phyloP scores from a whole-genome alignment of 495 filamentous ascomycete genomes.

The Neurospora sp. region DNA sequence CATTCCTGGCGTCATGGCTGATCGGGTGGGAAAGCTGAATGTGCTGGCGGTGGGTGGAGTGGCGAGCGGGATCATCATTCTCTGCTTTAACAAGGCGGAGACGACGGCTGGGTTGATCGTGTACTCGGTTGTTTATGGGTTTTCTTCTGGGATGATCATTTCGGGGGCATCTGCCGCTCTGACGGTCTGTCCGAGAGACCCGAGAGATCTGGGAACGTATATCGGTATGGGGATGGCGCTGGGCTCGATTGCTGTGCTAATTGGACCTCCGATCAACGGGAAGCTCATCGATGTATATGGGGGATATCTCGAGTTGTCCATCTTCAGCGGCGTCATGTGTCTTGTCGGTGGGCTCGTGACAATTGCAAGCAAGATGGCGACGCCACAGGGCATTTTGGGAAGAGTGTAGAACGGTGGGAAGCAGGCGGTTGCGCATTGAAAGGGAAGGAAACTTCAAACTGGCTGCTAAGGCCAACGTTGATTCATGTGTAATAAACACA shows the following conservation, averaged over 20 bases:
- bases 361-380: slow-evolving; percentile 20
- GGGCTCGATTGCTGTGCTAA: slow-evolving; percentile 31
- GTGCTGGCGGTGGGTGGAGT: slow-evolving; percentile 25
- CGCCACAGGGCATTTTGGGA: slow-evolving; percentile 21
- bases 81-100: slow-evolving; percentile 29
- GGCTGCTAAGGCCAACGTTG: not conserved
- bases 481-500: not conserved
- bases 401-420: slow-evolving; percentile 3
- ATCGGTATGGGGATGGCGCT: slow-evolving; percentile 44
- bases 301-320: slow-evolving; percentile 29
- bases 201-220: slow-evolving; percentile 42
- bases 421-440: not conserved
- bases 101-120: slow-evolving; percentile 33
- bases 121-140: slow-evolving; percentile 24
- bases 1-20: slow-evolving; percentile 43
- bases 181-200: slow-evolving; percentile 28
- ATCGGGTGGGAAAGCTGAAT: slow-evolving; percentile 45
- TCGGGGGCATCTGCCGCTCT: slow-evolving; percentile 34
- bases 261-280: slow-evolving; percentile 45
- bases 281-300: slow-evolving; percentile 32
- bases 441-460: not conserved
- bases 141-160: slow-evolving; percentile 36
- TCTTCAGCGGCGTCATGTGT: slow-evolving; percentile 38
- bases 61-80: slow-evolving; percentile 27
- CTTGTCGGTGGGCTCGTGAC: slow-evolving; percentile 19